These are phyloP conservation scores for Lachnellula willkommii DNA, from an alignment of 2,329 filamentous ascomycete species.

Conservation along the genomic window DNA sequence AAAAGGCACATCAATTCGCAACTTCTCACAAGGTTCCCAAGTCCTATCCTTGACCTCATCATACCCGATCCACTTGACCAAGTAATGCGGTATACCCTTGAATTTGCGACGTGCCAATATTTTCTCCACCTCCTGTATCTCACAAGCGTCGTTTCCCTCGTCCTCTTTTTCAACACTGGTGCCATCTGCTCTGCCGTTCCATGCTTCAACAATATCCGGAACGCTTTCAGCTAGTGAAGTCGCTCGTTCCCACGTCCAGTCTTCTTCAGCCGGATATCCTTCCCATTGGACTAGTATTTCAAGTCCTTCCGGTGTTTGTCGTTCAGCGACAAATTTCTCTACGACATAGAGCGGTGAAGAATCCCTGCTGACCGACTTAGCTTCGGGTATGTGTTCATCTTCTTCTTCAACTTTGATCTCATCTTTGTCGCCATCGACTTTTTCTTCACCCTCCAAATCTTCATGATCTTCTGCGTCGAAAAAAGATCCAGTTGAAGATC, in stretches of 20 bases:
- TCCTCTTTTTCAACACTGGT: neutral
- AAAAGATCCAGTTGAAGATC: neutral
- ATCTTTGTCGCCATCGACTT: neutral
- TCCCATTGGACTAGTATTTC: slow-evolving; percentile 19
- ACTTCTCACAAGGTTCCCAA: slow-evolving; percentile 17
- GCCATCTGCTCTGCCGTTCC: slow-evolving; percentile 2
- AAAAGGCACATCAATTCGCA: slow-evolving; percentile 12
- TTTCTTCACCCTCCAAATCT: neutral
- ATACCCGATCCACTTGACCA: slow-evolving; percentile 21
- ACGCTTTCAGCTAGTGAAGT: slow-evolving; percentile 4
- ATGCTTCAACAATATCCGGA: slow-evolving; percentile 12
- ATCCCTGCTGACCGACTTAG: neutral
- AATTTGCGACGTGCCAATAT: slow-evolving; percentile 13
- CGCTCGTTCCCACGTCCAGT: slow-evolving; percentile 19
- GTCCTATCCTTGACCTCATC: slow-evolving; percentile 14
- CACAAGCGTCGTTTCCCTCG: neutral
- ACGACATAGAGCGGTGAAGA: neutral
- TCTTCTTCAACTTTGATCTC: neutral
- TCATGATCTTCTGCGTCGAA: neutral
- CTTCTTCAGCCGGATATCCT: slow-evolving; percentile 14
- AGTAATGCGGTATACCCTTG: slow-evolving; percentile 11
- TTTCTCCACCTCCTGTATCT: slow-evolving; percentile 11
- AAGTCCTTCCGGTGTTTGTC: slow-evolving; percentile 2
- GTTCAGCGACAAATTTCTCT: slow-evolving; percentile 10
- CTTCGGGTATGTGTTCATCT: neutral